Percentiles rank a stretch among this genome's conserved stretches.
Evolutionary conservation across 257 asterid genomes (phyloP).

Genomic region (Solanum bukasovii): DNA sequence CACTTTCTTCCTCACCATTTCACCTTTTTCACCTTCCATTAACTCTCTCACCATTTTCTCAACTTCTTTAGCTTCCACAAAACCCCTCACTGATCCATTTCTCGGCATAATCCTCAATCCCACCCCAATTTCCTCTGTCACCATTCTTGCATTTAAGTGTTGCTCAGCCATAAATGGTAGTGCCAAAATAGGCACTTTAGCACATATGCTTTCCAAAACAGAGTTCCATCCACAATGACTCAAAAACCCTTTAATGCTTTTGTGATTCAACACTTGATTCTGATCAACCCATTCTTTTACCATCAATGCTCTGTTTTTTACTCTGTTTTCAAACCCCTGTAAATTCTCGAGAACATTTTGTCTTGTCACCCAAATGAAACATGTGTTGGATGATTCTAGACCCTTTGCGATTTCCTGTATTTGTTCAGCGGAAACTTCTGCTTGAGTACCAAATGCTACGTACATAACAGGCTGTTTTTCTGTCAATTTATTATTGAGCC

Average conservation of each 20-base stretch:
- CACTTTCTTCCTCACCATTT: constrained; percentile 58
- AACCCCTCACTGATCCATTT: constrained; percentile 39
- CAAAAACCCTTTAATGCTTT: constrained; percentile 36
- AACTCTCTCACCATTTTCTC: constrained; percentile 50
- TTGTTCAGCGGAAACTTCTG: constrained; percentile 42
- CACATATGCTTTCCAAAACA: constrained; percentile 40
- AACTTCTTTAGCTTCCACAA: constrained; percentile 30
- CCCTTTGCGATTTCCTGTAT: constrained; percentile 43
- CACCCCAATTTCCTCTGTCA: constrained; percentile 34
- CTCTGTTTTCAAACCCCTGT: constrained; percentile 16
- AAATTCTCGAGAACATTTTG: not conserved
- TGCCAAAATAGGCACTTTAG: constrained; percentile 51
- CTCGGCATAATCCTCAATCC: constrained; percentile 43
- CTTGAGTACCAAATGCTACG: constrained; percentile 75
- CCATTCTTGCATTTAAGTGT: constrained; percentile 47
- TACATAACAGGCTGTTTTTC: constrained; percentile 34
- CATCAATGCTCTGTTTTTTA: constrained; percentile 27
- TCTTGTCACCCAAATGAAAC: constrained; percentile 54
- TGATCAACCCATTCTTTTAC: constrained; percentile 65
- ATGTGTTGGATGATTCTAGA: constrained; percentile 31
- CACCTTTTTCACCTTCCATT: constrained; percentile 41
- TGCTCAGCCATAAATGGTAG: constrained; percentile 76
- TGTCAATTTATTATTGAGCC: constrained; percentile 31
- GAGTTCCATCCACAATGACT: constrained; percentile 93
- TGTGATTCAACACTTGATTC: constrained; percentile 28